Conservation (phyloP, 192 early-diverging fungal genomes). For the Backusella circina region DNA sequence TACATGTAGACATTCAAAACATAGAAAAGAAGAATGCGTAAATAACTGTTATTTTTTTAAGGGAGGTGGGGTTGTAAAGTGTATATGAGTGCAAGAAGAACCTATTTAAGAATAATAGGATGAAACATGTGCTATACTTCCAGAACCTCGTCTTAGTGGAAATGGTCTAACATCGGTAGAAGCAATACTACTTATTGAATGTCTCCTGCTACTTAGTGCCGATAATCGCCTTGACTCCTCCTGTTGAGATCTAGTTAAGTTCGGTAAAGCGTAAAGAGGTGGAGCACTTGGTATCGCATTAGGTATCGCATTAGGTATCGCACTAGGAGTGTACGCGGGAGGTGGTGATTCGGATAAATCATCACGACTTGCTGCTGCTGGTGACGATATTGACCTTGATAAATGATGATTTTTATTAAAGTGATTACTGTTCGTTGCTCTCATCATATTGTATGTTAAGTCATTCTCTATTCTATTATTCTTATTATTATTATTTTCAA, state of each 20-base stretch:
- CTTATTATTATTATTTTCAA: too few species aligned
- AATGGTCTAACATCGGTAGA: neutral
- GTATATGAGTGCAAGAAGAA: neutral
- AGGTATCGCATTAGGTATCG: neutral
- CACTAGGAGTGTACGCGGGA: conserved; percentile 15
- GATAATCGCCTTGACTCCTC: neutral
- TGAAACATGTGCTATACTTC: neutral
- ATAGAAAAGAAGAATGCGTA: neutral
- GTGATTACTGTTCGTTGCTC: neutral
- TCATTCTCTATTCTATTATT: neutral
- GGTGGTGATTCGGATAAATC: conserved; percentile 12
- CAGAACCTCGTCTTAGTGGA: neutral
- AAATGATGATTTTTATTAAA: neutral
- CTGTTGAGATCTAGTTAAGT: neutral
- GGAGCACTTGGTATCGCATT: conserved; percentile 11
- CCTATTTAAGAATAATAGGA: neutral
- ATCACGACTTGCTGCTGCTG: neutral
- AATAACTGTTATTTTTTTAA: neutral
- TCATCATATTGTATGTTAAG: neutral
- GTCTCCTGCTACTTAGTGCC: neutral
- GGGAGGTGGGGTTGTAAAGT: neutral
- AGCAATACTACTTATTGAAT: neutral
- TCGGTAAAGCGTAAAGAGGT: neutral
- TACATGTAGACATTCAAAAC: neutral
- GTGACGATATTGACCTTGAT: neutral